phyloP scores from a whole-genome alignment of 1,284 basidiomycete genomes.

The Rugosomyces carneus region DNA sequence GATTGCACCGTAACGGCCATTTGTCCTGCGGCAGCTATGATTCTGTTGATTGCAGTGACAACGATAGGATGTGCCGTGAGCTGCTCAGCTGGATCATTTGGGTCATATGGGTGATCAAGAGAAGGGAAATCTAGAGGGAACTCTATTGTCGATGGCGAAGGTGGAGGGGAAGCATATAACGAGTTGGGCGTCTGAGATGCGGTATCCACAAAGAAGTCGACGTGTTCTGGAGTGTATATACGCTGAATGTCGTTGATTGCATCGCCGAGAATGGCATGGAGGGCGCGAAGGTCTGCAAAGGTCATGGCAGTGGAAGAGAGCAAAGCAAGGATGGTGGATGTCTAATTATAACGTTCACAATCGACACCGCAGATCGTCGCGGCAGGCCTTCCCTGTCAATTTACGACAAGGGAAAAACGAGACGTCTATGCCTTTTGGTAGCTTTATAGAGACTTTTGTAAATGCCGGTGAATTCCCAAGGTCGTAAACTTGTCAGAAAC shows the following conservation, averaged over 20 bases:
- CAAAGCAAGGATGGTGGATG: conserved; percentile 6
- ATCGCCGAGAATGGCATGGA: conserved; percentile 60
- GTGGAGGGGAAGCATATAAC: conserved; percentile 37
- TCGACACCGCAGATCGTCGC: conserved; percentile 17
- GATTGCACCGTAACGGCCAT: conserved; percentile 54
- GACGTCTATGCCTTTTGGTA: not conserved
- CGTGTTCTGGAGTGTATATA: conserved; percentile 36
- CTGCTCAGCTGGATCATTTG: conserved; percentile 41
- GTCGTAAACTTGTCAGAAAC: not conserved
- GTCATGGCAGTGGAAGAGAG: conserved; percentile 34
- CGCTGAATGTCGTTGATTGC: conserved; percentile 64
- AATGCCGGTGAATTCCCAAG: not conserved
- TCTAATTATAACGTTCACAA: conserved; percentile 13
- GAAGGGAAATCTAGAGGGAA: conserved; percentile 51
- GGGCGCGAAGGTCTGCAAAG: conserved; percentile 54
- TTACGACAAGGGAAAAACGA: conserved; percentile 6
- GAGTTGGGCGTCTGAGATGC: conserved; percentile 3
- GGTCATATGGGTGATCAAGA: conserved; percentile 43
- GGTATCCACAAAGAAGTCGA: conserved; percentile 9
- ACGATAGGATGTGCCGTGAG: conserved; percentile 54
- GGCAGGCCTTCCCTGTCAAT: conserved; percentile 14
- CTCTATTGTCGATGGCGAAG: conserved; percentile 27
- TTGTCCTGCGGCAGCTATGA: conserved; percentile 64
- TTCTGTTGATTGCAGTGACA: conserved; percentile 49
- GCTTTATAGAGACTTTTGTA: not conserved